Percentiles rank a stretch among this genome's conserved stretches.
phyloP scores from a whole-genome alignment of 31 red algal species.

The Asparagopsis taxiformis region DNA sequence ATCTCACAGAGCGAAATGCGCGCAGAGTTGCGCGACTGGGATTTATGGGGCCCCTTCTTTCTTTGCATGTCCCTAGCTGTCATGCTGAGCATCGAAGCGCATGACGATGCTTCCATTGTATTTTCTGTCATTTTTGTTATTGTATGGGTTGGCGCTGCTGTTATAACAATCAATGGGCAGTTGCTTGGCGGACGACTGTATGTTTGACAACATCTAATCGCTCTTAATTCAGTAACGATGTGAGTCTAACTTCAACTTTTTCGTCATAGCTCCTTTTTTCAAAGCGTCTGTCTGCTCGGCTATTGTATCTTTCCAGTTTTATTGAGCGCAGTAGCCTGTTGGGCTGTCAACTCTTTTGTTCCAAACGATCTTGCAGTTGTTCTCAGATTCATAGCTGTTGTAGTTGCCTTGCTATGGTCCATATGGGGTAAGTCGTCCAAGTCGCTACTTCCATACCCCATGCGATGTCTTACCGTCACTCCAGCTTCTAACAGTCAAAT shows the following conservation, averaged over 20 bases:
- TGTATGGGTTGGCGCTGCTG: slow-evolving; percentile 88
- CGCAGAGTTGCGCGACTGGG: slow-evolving; percentile 96
- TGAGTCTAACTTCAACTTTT: no score
- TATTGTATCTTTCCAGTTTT: slow-evolving; percentile 94
- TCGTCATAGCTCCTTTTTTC: slow-evolving; percentile 76
- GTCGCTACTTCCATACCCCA: background rate
- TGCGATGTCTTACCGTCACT: background rate
- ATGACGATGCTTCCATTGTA: slow-evolving; percentile 74
- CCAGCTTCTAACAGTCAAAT: background rate
- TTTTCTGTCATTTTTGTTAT: slow-evolving; percentile 95
- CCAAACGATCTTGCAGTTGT: slow-evolving; percentile 56
- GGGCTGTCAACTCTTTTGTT: slow-evolving; percentile 73
- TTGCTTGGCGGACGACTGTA: slow-evolving; percentile 89
- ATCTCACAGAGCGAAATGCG: slow-evolving; percentile 61
- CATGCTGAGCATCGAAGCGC: slow-evolving; percentile 76
- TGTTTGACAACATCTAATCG: slow-evolving; percentile 3
- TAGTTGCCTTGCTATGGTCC: slow-evolving; percentile 77
- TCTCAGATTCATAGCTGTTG: slow-evolving; percentile 69
- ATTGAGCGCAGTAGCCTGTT: slow-evolving; percentile 65
- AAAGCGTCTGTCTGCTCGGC: slow-evolving; percentile 93
- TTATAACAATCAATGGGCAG: slow-evolving; percentile 95
- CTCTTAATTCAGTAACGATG: no score
- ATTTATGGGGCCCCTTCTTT: slow-evolving; percentile 96
- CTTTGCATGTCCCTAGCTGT: slow-evolving; percentile 93
- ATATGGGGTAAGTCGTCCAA: slow-evolving; percentile 69